Base-by-base conservation (phyloP, 202 grass and related monocot species). In the Schoenoplectus triqueter region DNA sequence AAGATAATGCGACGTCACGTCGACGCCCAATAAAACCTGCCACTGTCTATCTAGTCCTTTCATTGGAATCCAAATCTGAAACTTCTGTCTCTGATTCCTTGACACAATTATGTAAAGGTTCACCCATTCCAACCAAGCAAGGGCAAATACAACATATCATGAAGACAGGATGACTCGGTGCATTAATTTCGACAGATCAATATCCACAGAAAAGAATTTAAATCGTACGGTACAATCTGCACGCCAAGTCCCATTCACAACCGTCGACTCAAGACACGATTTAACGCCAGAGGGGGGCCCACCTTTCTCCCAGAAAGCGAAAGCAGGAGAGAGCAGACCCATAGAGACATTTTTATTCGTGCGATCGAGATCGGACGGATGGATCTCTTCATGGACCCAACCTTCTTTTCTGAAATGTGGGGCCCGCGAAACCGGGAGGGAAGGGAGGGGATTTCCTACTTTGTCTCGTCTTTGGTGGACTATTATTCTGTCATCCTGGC, bases 1-100 rank as follows among this genome's bases (percentile, higher is more conserved):
- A n/a, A 40, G 20, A 76, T 56, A 76, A 76, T 15, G 72, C 72
- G 50, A 76, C 5, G 72, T 76, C 72, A 76, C 71, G 71, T 74
- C 71, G 50, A 54, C 71, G 71, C 14, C 49, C 71, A 31, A 22
- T 22, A 52, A 74, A 31, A 31, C 31, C 31, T 31, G 10, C 2
- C 50, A 6, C 13, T 59, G 17, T 41, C 9, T 2, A 44, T 46
- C 17, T 1, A 10, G 17, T 40, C 10, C 19, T 39, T 9, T 19
- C 72, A 31, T 40, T 76, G 19, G 48, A 76, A 55, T 55, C 72
- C 10, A 55, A 76, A 56, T 55, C 10, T 4, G 20, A 56, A 39
- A 6, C 49, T 76, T 10, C 10, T 52, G 72, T 76, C 4, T 0
- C 20, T 55, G 1, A 76, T 76, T 6, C 21, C 14, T 8, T 13